Evolutionary conservation across 1,284 basidiomycete species (phyloP), one percentile per base, ranked within the genome.

Genomic region (Puccinia hordei): DNA sequence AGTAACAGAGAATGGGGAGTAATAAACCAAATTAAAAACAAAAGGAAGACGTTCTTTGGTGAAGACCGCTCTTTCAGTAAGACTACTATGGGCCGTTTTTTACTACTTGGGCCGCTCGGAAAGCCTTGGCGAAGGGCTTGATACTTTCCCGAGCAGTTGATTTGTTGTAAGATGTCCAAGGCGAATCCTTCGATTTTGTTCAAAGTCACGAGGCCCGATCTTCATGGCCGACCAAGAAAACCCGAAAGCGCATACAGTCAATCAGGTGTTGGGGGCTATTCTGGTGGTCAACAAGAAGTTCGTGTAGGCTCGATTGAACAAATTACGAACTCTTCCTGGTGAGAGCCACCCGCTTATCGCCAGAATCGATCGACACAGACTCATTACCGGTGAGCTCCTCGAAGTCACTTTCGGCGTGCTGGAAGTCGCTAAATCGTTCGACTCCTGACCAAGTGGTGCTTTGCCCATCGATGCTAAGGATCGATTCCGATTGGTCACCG

Each of bases 91-190:
- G 66, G 66, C 5, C 15, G 15, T 51, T 46, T 41, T 27, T 22
- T 69, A 17, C 41, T 33, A 12, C 8, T 66, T 9, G 46, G 13
- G 27, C 38, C 41, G 12, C 46, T 30, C 15, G 27, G 10, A 15
- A 44, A n/a, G 24, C 24, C 22, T 49, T 49, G 38, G 8, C 44
- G 15, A 15, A 49, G 24, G 30, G 66, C 44, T 33, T 49, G 66
- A 19, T 69, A 69, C 24, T 51, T 69, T 46, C 66, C 66, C 2
- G 66, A 49, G 22, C 15, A 44, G 49, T 27, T 51, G 30, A 69
- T 69, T 49, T 69, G 66, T 41, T 69, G 66, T 9, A 69, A 13
- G 46, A 69, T 69, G 44, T 69, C 66, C 44, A 69, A 69, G 8
- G 41, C 66, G 30, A 69, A 51, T 49, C 24, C 46, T 49, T 69